Conservation (phyloP, 768 basidiomycete genomes). For the Galerina sulciceps region DNA sequence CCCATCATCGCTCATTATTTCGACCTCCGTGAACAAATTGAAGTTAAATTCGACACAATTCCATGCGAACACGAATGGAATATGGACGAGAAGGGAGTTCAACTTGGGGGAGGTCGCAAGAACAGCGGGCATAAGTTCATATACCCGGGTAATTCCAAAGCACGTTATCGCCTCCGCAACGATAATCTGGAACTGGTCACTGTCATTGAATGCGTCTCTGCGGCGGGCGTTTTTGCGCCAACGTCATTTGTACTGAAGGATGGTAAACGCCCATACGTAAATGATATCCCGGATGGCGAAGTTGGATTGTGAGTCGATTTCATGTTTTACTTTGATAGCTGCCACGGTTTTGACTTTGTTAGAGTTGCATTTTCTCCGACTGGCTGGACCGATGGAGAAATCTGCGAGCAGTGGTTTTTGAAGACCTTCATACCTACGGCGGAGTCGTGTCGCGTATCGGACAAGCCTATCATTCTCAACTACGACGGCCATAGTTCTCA, state of each 20-base stretch:
- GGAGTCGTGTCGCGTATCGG: constrained; percentile 8
- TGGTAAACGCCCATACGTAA: constrained; percentile 6
- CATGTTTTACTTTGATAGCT: neutral
- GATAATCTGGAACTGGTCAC: constrained; percentile 46
- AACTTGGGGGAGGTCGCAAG: too few relatives aligned
- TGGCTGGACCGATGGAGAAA: constrained; percentile 38
- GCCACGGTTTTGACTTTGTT: constrained; percentile 16
- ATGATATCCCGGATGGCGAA: neutral
- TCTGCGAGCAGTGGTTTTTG: constrained; percentile 31
- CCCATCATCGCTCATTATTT: too few relatives aligned
- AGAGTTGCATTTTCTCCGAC: constrained; percentile 28
- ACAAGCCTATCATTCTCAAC: constrained; percentile 32
- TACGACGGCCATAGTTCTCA: constrained; percentile 44
- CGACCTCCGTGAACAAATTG: too few relatives aligned
- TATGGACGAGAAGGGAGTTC: too few relatives aligned
- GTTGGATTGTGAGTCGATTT: constrained; percentile 2
- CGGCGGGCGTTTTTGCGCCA: constrained; percentile 29
- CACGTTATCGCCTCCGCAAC: too few relatives aligned
- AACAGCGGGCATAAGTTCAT: too few relatives aligned
- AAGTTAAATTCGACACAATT: too few relatives aligned
- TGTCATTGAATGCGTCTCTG: constrained; percentile 42
- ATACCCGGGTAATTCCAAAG: too few relatives aligned
- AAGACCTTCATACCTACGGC: constrained; percentile 33
- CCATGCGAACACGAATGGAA: too few relatives aligned
- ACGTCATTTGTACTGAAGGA: constrained; percentile 33